Evolutionary conservation across 2,329 filamentous ascomycete genomes (phyloP).

Genomic region (Arthrinium phaeospermum): DNA sequence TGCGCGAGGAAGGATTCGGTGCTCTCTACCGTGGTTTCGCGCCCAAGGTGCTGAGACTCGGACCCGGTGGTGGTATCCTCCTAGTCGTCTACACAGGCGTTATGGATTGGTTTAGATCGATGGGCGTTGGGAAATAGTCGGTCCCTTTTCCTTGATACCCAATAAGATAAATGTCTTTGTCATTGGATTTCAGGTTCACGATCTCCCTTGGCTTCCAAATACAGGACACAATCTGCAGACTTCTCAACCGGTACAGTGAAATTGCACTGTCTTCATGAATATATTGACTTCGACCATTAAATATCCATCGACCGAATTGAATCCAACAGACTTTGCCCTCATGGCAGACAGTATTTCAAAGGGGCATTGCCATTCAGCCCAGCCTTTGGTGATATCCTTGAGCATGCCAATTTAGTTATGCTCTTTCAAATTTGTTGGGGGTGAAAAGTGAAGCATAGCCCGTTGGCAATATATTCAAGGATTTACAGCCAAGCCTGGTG

Average conservation of each 20-base stretch:
- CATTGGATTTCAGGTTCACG: slow-evolving; percentile 20
- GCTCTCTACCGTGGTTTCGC: slow-evolving; percentile 49
- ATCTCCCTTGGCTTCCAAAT: not conserved
- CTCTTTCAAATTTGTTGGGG: too few relatives aligned
- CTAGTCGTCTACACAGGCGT: slow-evolving; percentile 75
- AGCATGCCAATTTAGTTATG: too few relatives aligned
- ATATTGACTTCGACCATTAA: too few relatives aligned
- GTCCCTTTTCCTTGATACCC: not conserved
- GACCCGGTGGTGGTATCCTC: slow-evolving; percentile 58
- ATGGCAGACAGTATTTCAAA: too few relatives aligned
- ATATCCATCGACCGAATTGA: too few relatives aligned
- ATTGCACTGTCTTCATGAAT: too few relatives aligned
- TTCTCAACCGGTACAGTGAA: not conserved
- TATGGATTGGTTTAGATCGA: slow-evolving; percentile 53
- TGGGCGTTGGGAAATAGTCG: slow-evolving; percentile 24
- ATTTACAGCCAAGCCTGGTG: too few relatives aligned
- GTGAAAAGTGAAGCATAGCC: too few relatives aligned
- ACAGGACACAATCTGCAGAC: not conserved
- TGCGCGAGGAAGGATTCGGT: slow-evolving; percentile 81
- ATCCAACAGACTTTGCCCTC: too few relatives aligned
- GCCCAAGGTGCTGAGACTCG: slow-evolving; percentile 56
- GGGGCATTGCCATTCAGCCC: too few relatives aligned
- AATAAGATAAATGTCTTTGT: slow-evolving; percentile 24
- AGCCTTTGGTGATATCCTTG: too few relatives aligned
- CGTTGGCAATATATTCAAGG: too few relatives aligned